A percentile compares a stretch with the other conserved stretches of the same genome.
These are phyloP conservation scores for Mariannaea sp. DNA, from an alignment of 2,329 filamentous ascomycete genomes.

Conservation along the genomic window DNA sequence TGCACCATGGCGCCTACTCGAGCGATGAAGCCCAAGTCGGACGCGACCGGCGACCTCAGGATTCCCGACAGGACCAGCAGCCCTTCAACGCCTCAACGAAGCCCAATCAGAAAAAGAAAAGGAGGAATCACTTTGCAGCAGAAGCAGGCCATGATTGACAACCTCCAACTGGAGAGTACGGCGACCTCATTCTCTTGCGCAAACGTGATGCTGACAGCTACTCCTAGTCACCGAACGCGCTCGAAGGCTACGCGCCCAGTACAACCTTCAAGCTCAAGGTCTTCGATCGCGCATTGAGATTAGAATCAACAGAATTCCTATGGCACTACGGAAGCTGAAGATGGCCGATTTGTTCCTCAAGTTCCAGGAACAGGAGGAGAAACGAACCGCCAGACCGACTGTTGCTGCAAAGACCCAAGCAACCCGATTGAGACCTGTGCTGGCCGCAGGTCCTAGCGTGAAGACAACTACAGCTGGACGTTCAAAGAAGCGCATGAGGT, in stretches of 20 bases:
- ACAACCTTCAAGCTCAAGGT: slow-evolving; percentile 84
- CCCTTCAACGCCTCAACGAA: slow-evolving; percentile 53
- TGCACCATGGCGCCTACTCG: slow-evolving; percentile 53
- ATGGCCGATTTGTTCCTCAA: slow-evolving; percentile 77
- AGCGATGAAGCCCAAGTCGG: slow-evolving; percentile 43
- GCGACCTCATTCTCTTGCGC: slow-evolving; percentile 19
- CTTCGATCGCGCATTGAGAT: slow-evolving; percentile 87
- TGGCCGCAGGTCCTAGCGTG: slow-evolving; percentile 28
- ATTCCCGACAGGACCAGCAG: slow-evolving; percentile 33
- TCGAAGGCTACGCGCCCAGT: slow-evolving; percentile 85
- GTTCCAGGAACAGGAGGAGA: slow-evolving; percentile 52
- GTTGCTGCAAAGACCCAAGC: slow-evolving; percentile 56
- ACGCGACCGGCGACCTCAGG: slow-evolving; percentile 32
- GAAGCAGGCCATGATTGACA: slow-evolving; percentile 87
- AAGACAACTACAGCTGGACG: slow-evolving; percentile 31
- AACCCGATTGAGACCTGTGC: slow-evolving; percentile 42
- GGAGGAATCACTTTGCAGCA: slow-evolving; percentile 69
- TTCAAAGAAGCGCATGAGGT: slow-evolving; percentile 58
- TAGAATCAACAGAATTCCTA: slow-evolving; percentile 89
- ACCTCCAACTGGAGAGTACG: slow-evolving; percentile 86
- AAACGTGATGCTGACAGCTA: slow-evolving; percentile 23
- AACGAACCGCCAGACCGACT: slow-evolving; percentile 49
- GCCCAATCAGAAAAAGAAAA: slow-evolving; percentile 66
- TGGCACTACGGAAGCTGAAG: slow-evolving; percentile 74
- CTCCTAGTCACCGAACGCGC: slow-evolving; percentile 80